Percentiles rank a stretch among this genome's conserved stretches.
phyloP scores from a whole-genome alignment of 1,284 basidiomycete genomes.

The Ceratobasidium sp. region DNA sequence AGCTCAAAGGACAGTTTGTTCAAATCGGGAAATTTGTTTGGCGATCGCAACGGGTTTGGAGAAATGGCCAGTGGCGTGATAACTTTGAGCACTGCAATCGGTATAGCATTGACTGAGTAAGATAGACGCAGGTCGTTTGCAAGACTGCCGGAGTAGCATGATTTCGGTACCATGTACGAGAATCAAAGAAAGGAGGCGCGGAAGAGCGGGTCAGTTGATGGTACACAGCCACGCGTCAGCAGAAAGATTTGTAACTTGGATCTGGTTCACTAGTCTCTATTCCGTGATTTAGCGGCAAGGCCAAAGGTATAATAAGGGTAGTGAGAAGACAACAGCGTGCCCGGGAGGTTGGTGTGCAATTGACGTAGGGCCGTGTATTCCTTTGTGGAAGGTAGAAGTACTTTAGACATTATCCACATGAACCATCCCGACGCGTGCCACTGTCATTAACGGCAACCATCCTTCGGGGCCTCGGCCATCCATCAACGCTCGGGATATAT shows the following conservation, averaged over 20 bases:
- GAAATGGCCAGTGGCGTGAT: background rate
- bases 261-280: background rate
- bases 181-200: conserved; percentile 6
- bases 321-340: background rate
- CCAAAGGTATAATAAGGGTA: background rate
- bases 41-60: background rate
- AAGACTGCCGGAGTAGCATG: background rate
- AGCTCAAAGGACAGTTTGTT: background rate
- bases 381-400: conserved; percentile 20
- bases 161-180: too few species aligned
- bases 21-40: conserved; percentile 32
- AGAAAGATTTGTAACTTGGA: background rate
- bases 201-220: background rate
- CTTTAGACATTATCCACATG: conserved; percentile 23
- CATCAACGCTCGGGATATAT: conserved; percentile 42
- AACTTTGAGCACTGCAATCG: background rate
- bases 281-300: background rate
- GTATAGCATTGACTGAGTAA: background rate
- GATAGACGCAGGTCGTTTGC: background rate
- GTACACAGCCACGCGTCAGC: background rate
- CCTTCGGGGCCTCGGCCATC: conserved; percentile 27
- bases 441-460: conserved; percentile 36
- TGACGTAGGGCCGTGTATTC: background rate
- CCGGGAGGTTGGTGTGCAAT: background rate
- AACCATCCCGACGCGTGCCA: conserved; percentile 23